Conservation (phyloP, 2,329 filamentous ascomycete genomes). For the Gaeumannomyces tritici region DNA sequence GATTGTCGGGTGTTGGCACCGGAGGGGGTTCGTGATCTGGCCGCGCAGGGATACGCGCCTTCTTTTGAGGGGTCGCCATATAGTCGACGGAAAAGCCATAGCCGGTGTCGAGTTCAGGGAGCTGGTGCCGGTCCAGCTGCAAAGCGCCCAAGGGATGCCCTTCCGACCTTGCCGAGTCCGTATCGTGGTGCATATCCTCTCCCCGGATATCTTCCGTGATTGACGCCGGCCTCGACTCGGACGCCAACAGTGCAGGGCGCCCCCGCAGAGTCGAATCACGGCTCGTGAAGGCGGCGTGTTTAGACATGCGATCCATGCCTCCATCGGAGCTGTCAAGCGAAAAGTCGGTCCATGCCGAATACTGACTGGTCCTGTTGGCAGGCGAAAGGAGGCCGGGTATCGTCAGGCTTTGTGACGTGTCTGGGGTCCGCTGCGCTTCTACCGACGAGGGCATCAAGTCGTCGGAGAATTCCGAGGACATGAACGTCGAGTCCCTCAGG, state of each 20-base stretch:
- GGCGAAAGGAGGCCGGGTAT: slow-evolving; percentile 34
- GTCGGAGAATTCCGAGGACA: slow-evolving; percentile 20
- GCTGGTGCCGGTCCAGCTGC: slow-evolving; percentile 23
- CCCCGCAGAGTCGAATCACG: slow-evolving; percentile 1
- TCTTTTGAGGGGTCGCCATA: slow-evolving; percentile 15
- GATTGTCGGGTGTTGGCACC: slow-evolving; percentile 28
- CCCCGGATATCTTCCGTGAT: slow-evolving; percentile 13
- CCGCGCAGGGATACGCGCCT: slow-evolving; percentile 15
- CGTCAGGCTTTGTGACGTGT: slow-evolving; percentile 33
- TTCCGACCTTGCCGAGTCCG: neutral
- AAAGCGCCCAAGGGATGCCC: neutral
- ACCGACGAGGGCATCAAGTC: slow-evolving; percentile 15
- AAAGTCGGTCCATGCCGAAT: slow-evolving; percentile 52
- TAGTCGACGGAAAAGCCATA: slow-evolving; percentile 41
- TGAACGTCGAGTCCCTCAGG: slow-evolving; percentile 21
- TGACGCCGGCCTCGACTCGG: slow-evolving; percentile 18
- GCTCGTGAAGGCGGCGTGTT: slow-evolving; percentile 5
- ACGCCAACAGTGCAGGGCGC: slow-evolving; percentile 9
- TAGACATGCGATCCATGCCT: slow-evolving; percentile 14
- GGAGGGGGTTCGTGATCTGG: slow-evolving; percentile 43
- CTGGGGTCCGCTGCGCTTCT: slow-evolving; percentile 21
- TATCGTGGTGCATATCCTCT: slow-evolving; percentile 9
- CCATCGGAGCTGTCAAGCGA: slow-evolving; percentile 43
- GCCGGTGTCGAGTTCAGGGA: slow-evolving; percentile 42
- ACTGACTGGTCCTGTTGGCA: slow-evolving; percentile 40